Percentiles rank a stretch among this genome's conserved stretches.
Conservation (phyloP, 768 basidiomycete genomes). For the Tricholoma saponaceum region DNA sequence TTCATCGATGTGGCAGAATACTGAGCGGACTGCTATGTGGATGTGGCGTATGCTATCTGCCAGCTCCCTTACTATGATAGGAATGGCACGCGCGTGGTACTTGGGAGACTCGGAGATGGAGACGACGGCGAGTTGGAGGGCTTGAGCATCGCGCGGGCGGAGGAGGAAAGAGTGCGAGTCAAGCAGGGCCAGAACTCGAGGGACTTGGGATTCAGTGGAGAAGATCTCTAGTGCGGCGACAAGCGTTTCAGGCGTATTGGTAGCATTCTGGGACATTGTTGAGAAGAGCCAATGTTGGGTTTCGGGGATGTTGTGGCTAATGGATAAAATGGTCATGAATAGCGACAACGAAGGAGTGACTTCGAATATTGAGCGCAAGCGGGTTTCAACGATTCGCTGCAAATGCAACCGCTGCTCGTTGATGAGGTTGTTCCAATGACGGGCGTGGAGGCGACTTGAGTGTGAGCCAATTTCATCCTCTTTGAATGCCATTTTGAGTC, state of each 20-base stretch:
- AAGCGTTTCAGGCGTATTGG: conserved; percentile 47
- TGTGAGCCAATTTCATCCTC: conserved; percentile 12
- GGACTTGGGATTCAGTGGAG: conserved; percentile 29
- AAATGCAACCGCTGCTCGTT: conserved; percentile 36
- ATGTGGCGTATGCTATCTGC: conserved; percentile 40
- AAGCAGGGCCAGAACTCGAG: conserved; percentile 38
- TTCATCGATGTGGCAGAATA: conserved; percentile 46
- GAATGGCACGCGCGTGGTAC: conserved; percentile 29
- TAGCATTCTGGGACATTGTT: conserved; percentile 36
- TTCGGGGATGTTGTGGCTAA: conserved; percentile 29
- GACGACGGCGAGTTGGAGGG: conserved; percentile 41
- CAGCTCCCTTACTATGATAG: conserved; percentile 52
- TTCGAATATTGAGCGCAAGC: conserved; percentile 46
- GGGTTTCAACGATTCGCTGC: conserved; percentile 39
- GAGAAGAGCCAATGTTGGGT: conserved; percentile 31
- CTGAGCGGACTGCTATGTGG: conserved; percentile 35
- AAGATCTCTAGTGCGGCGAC: conserved; percentile 54
- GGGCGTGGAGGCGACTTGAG: conserved; percentile 33
- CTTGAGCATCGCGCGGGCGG: conserved; percentile 51
- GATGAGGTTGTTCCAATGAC: conserved; percentile 48
- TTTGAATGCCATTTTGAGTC: neutral
- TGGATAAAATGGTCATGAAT: conserved; percentile 37
- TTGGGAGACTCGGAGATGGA: conserved; percentile 27
- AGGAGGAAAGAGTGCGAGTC: conserved; percentile 47
- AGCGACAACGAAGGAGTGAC: conserved; percentile 43